A percentile compares a stretch with the other conserved stretches of the same genome.
Conservation (phyloP, 495 filamentous ascomycete species). For the Neurospora sp. region DNA sequence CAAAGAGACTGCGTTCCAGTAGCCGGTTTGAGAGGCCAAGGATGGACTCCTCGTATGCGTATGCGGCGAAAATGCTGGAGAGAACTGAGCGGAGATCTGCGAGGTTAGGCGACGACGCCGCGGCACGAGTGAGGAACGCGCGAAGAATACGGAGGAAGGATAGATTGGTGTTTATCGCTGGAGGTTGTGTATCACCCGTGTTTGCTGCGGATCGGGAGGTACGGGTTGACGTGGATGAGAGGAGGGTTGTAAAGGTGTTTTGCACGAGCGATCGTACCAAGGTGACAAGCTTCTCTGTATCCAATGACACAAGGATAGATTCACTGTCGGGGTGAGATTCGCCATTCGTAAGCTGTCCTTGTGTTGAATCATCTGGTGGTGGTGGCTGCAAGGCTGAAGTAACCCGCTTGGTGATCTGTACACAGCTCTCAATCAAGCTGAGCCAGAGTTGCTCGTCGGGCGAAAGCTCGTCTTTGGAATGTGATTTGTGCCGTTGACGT, state of each 20-base stretch:
- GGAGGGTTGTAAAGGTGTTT: conserved; percentile 78
- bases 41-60: conserved; percentile 85
- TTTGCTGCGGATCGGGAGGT: conserved; percentile 6
- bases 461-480: conserved; percentile 52
- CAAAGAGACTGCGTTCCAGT: conserved; percentile 82
- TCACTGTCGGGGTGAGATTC: conserved; percentile 7
- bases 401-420: conserved; percentile 61
- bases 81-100: conserved; percentile 79
- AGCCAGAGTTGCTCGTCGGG: conserved; percentile 83
- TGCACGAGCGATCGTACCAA: conserved; percentile 72
- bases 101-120: conserved; percentile 70
- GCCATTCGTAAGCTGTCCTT: conserved; percentile 16
- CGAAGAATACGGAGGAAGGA: conserved; percentile 85
- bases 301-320: conserved; percentile 13
- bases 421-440: conserved; percentile 74
- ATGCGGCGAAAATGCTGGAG: conserved; percentile 83
- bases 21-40: conserved; percentile 75
- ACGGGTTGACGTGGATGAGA: conserved; percentile 52
- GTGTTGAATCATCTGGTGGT: neutral
- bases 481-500: conserved; percentile 33
- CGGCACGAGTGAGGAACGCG: conserved; percentile 78
- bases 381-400: conserved; percentile 22
- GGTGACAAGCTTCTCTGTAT: conserved; percentile 47
- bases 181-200: neutral
- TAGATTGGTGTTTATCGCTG: conserved; percentile 39